Base-by-base conservation (phyloP, 345 rosid genomes). In the Melaleuca alternifolia region DNA sequence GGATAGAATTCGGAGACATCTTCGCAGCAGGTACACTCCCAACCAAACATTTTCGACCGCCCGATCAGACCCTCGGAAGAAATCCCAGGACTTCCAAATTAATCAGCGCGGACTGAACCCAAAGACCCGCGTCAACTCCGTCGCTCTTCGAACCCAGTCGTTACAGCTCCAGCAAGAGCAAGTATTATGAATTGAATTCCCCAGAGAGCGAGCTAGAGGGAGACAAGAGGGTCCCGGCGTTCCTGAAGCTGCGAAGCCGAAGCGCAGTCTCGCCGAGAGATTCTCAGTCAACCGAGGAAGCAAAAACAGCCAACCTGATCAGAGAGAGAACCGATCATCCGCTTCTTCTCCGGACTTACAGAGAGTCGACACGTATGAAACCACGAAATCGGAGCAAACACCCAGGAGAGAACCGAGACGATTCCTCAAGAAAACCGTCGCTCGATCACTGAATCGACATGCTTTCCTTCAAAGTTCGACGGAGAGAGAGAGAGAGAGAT, bases 1-100 rank as follows among this genome's bases (percentile, higher is more conserved):
- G 62, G 51, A 61, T 51, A 37, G 46, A 83, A 83, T 57, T 87
- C 88, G 6, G 44, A 50, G 81, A 51, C 28, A 59, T 83, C 62
- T 37, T 83, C 52, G 85, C 88, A 87, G 83, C 85, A 83, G 24
- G 51, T 7, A 83, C 85, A 87, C 83, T 52, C 83, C 51, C 85
- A 87, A 50, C 88, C 88, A n/a, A 57, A 87, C 88, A 87, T 86
- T 62, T 59, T 83, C 61, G 57, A 24, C 10, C 50, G 26, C 37
- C 5, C 84, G 56, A 20, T 83, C 44, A 52, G 51, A 28, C 53
- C 26, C 56, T 13, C 54, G 15, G 26, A 26, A 56, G 71, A 54
- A 1, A 18, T 30, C 24, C 52, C 13, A n/a, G 30, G 20, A 71
- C 79, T 1, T 11, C 10, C 26, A 10, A 14, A 62, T 10, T 26